phyloP scores from a whole-genome alignment of 116 monocot species.

The Zostera marina region DNA sequence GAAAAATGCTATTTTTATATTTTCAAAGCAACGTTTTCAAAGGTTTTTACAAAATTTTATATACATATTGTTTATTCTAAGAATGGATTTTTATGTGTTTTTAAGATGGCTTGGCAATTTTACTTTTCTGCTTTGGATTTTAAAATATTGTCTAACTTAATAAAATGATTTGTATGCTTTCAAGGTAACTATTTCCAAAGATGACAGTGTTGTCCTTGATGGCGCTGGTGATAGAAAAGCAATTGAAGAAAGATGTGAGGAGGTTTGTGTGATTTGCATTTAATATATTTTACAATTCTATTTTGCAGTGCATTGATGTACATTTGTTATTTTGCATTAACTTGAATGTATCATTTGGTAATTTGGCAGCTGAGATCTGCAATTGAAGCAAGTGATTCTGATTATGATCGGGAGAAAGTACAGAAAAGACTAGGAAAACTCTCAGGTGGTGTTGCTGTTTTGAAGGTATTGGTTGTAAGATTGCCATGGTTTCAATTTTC shows the following conservation, averaged over 20 bases:
- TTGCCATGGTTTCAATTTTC: too few relatives aligned
- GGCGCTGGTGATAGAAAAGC: conserved; percentile 70
- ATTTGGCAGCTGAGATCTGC: conserved; percentile 52
- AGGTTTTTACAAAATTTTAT: too few relatives aligned
- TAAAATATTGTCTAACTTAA: neutral
- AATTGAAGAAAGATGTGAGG: conserved; percentile 69
- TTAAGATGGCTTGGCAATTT: too few relatives aligned
- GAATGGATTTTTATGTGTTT: too few relatives aligned
- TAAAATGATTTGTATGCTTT: neutral
- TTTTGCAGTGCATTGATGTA: neutral
- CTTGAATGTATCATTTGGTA: too few relatives aligned
- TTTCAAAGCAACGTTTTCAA: too few relatives aligned
- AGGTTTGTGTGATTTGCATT: conserved; percentile 16
- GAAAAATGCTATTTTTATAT: too few relatives aligned
- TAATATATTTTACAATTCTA: neutral
- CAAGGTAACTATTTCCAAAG: conserved; percentile 82
- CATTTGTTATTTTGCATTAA: too few relatives aligned
- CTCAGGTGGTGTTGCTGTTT: conserved; percentile 90
- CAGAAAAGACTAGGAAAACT: conserved; percentile 83
- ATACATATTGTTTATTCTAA: too few relatives aligned
- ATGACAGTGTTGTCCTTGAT: conserved; percentile 76
- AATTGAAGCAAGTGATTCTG: conserved; percentile 71
- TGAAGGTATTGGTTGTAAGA: conserved; percentile 84
- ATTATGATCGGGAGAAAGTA: conserved; percentile 85
- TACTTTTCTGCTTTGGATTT: neutral